Conservation (phyloP, 2,329 filamentous ascomycete genomes). For the Epichloe amarillans region DNA sequence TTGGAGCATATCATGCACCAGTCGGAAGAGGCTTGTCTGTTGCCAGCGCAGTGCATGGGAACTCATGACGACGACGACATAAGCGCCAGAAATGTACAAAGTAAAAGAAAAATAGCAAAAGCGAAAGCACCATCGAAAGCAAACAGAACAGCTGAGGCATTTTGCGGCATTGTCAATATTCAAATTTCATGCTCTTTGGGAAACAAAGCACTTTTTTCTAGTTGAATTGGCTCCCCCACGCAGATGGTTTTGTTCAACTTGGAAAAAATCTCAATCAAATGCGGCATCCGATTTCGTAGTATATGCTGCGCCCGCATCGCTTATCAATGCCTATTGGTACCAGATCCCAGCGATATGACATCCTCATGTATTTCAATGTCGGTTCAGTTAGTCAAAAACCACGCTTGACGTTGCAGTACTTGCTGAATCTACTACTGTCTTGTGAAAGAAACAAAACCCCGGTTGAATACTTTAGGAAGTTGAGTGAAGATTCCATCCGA, state of each 20-base stretch:
- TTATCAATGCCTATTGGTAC: neutral
- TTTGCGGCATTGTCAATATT: neutral
- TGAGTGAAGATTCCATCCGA: too few relatives aligned
- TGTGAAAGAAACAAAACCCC: too few relatives aligned
- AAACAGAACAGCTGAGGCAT: neutral
- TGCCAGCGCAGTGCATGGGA: constrained; percentile 26
- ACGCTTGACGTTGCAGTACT: neutral
- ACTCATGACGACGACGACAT: constrained; percentile 10
- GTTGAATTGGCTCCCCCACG: neutral
- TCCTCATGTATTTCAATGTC: neutral
- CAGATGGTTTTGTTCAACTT: neutral
- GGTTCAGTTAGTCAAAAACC: neutral
- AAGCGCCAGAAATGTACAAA: neutral
- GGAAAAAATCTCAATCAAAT: neutral
- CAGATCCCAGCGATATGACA: neutral
- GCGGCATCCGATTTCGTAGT: neutral
- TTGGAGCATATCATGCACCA: constrained; percentile 47
- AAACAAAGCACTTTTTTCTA: neutral
- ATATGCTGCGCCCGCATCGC: neutral
- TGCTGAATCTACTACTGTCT: neutral
- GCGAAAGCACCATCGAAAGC: neutral
- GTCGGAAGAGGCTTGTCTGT: constrained; percentile 33
- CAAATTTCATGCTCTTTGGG: neutral
- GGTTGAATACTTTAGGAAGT: too few relatives aligned
- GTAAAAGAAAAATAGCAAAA: neutral